These are phyloP conservation scores for Chrysoporthe deuterocubensis DNA, from an alignment of 2,329 filamentous ascomycete species.

Conservation along the genomic window DNA sequence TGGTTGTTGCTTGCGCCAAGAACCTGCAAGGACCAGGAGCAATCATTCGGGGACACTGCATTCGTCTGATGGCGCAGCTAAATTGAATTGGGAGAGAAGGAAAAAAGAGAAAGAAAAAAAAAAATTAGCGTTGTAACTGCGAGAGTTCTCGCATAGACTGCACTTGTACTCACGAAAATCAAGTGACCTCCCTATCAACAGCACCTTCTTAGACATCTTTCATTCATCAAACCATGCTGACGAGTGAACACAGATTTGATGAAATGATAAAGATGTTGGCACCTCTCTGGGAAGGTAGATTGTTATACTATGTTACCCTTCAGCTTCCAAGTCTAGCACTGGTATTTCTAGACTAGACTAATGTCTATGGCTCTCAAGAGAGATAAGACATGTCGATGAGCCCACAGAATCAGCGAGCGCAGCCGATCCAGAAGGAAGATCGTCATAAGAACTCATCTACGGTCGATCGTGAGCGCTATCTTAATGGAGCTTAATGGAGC, in stretches of 20 bases:
- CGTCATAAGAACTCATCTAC: background rate
- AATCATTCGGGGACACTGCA: background rate
- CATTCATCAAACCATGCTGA: background rate
- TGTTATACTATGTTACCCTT: background rate
- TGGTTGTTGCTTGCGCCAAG: conserved; percentile 8
- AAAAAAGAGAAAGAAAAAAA: too few species aligned
- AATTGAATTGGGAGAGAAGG: too few species aligned
- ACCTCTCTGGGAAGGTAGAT: background rate
- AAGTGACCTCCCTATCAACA: background rate
- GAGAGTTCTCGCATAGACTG: background rate
- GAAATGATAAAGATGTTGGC: background rate
- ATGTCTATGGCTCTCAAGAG: background rate
- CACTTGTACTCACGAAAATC: background rate
- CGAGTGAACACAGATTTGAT: background rate
- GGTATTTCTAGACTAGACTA: background rate
- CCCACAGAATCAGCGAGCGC: background rate
- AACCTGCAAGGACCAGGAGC: conserved; percentile 3
- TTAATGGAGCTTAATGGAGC: background rate
- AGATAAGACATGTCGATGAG: background rate
- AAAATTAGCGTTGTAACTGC: background rate
- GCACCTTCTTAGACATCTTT: background rate
- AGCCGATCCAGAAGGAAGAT: background rate
- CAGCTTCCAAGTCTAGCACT: background rate
- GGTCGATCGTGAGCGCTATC: background rate
- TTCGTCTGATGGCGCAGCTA: background rate